A percentile compares a stretch with the other conserved stretches of the same genome.
These are phyloP conservation scores for Halophytophthora polymorphica DNA, from an alignment of 352 stramenopile genomes.

Conservation along the genomic window DNA sequence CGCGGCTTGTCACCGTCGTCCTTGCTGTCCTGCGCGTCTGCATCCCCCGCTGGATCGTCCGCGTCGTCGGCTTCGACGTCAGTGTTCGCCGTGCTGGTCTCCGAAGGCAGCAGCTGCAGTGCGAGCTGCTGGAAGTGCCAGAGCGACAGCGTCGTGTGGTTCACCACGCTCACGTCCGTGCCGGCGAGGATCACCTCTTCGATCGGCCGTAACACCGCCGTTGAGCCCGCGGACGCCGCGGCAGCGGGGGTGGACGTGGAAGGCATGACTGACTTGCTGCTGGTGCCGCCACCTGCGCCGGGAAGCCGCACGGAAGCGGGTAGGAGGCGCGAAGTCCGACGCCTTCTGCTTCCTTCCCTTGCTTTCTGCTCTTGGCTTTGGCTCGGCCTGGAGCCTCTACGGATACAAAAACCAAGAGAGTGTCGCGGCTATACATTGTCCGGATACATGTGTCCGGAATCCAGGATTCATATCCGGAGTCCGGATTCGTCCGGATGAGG, in stretches of 20 bases:
- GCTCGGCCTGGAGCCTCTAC: no score
- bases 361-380: no score
- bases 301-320: no score
- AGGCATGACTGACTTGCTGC: conserved; percentile 10
- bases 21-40: conserved; percentile 4
- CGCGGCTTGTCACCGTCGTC: neutral
- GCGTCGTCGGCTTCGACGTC: conserved; percentile 17
- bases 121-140: conserved; percentile 78
- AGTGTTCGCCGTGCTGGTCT: conserved; percentile 1
- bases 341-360: no score
- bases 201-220: conserved; percentile 18
- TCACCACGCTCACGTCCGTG: conserved; percentile 63
- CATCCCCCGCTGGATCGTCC: conserved; percentile 5
- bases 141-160: conserved; percentile 70
- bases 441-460: no score
- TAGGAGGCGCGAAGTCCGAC: no score
- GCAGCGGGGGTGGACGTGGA: conserved; percentile 4
- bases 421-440: no score
- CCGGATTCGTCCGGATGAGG: no score
- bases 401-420: no score
- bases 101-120: conserved; percentile 39
- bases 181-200: conserved; percentile 58
- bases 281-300: no score
- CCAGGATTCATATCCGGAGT: no score
- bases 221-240: neutral